Conservation (phyloP, 2,329 filamentous ascomycete genomes). For the Metarhizium rileyi region DNA sequence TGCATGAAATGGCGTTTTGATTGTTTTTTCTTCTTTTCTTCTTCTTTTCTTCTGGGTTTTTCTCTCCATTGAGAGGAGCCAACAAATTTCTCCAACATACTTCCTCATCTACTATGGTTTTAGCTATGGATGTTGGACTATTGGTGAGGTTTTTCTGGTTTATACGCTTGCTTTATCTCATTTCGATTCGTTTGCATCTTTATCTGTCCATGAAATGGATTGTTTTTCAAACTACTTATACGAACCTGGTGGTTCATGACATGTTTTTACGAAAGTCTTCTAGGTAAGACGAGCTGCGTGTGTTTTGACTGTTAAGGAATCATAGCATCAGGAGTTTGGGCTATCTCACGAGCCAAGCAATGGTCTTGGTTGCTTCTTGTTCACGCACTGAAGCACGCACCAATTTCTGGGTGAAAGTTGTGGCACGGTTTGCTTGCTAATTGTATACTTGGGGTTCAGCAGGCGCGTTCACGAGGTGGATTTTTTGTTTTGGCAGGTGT, state of each 20-base stretch:
- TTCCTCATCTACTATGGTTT: not conserved
- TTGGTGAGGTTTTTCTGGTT: not conserved
- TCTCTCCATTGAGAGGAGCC: not conserved
- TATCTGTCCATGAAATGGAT: not conserved
- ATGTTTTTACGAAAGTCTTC: not conserved
- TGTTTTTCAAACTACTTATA: constrained; percentile 4
- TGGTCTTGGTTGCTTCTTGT: not conserved
- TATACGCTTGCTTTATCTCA: not conserved
- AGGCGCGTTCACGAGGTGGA: not conserved
- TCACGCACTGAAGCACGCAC: not conserved
- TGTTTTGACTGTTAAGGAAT: not conserved
- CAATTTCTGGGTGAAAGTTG: not conserved
- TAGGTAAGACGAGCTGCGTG: not conserved
- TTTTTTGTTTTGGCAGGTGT: not conserved
- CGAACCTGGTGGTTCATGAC: constrained; percentile 2
- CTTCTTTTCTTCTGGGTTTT: not conserved
- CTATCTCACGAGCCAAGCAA: not conserved
- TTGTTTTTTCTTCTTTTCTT: not conserved
- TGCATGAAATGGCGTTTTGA: constrained; percentile 12
- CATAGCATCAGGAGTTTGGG: constrained; percentile 5
- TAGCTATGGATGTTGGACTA: not conserved
- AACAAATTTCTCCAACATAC: not conserved
- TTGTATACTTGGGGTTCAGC: constrained; percentile 1
- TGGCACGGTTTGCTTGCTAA: not conserved
- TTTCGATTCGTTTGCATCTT: not conserved